Evolutionary conservation across 2,329 filamentous ascomycete genomes (phyloP).

Genomic region (Mycocentrospora acerina): DNA sequence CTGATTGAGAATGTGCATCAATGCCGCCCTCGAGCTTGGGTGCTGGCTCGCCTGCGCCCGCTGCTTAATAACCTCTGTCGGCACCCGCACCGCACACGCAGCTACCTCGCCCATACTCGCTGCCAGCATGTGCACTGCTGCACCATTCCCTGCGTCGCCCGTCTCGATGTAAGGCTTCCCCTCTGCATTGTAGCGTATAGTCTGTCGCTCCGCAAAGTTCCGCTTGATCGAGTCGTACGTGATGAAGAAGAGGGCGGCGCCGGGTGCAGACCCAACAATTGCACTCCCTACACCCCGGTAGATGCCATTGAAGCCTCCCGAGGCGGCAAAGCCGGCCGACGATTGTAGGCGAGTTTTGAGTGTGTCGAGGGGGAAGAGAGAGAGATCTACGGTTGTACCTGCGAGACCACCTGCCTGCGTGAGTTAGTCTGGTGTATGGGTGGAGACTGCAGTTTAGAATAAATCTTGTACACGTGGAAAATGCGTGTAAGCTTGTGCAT

Average conservation of each 20-base stretch:
- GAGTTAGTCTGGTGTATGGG: slow-evolving; percentile 2
- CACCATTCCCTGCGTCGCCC: slow-evolving; percentile 22
- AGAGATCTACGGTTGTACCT: slow-evolving; percentile 93
- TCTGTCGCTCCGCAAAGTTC: slow-evolving; percentile 13
- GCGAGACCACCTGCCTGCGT: slow-evolving; percentile 79
- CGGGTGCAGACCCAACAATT: slow-evolving; percentile 86
- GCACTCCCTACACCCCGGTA: slow-evolving; percentile 91
- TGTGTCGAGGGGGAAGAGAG: slow-evolving; percentile 96
- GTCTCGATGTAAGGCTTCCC: slow-evolving; percentile 29
- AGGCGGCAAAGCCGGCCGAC: slow-evolving; percentile 71
- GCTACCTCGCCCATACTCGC: slow-evolving; percentile 86
- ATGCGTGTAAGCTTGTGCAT: neutral
- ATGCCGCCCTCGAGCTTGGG: slow-evolving; percentile 66
- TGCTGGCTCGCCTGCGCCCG: slow-evolving; percentile 86
- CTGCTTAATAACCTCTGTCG: slow-evolving; percentile 97
- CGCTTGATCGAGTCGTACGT: slow-evolving; percentile 77
- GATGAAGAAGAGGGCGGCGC: slow-evolving; percentile 95
- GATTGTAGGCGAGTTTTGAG: slow-evolving; percentile 97
- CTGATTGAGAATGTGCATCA: slow-evolving; percentile 65
- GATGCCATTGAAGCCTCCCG: slow-evolving; percentile 86
- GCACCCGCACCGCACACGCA: slow-evolving; percentile 88
- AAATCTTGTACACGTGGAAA: neutral
- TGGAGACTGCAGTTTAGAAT: slow-evolving; percentile 2
- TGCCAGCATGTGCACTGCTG: slow-evolving; percentile 72
- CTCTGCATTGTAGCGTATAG: slow-evolving; percentile 23